Evolutionary conservation across 805 yeast species (phyloP), one percentile per base, ranked within the genome.

Genomic region (Spathaspora passalidarum): DNA sequence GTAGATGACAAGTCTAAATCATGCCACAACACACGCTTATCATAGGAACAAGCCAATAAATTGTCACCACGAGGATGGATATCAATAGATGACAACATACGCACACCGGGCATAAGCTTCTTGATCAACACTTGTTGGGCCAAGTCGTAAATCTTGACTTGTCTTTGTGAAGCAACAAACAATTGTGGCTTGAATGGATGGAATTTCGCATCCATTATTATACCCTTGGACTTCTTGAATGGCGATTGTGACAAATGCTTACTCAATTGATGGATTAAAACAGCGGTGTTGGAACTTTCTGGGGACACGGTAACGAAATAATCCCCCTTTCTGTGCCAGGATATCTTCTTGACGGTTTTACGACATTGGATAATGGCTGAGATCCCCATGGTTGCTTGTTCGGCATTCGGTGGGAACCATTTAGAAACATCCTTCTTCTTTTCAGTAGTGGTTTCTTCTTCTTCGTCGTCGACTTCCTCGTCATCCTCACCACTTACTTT

Each of bases 321-420:
- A 71, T 94, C 99, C 58, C 99, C 99, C 61, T 87, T 86, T 65
- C 97, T 79, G 66, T 94, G 99, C 99, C 99, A 94, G 54, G 96
- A 80, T 18, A 94, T 55, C 60, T 82, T 84, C 67, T 88, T 90
- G 50, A 92, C 80, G 0, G 87, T 78, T 57, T 76, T 78, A 50
- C 82, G 78, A 47, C 78, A 72, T 44, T 86, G 79, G 41, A 94
- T 78, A 16, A 87, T 81, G 2, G 88, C 84, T 14, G 86, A 79
- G 32, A 90, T 82, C 45, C 96, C 96, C 43, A 78, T 71, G 29
- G 62, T 63, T 29, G 76, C 72, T 55, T 82, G 84, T 49, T 79
- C 80, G 41, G 78, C 65, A 46, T 72, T 72, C 38, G 98, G 96
- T 51, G 88, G 84, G 51, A 80, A 74, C 97, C 98, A 92, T 62